phyloP scores from a whole-genome alignment of 306 rosid genomes.

The Fragaria vesca region DNA sequence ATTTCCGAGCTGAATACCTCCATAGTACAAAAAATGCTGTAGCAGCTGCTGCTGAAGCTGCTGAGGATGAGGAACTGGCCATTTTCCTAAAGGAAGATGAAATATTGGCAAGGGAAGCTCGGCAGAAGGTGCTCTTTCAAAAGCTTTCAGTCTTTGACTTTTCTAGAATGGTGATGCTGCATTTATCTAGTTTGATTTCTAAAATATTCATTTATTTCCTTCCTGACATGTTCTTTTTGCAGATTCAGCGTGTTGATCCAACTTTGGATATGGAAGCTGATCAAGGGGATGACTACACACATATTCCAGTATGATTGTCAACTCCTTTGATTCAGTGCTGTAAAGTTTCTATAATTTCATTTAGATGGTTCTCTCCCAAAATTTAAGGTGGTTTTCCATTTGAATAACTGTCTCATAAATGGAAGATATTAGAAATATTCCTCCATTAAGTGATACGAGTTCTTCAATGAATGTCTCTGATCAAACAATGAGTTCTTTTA shows the following conservation, averaged over 20 bases:
- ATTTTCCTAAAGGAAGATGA: conserved; percentile 86
- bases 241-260: conserved; percentile 92
- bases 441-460: not conserved
- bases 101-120: conserved; percentile 79
- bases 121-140: conserved; percentile 59
- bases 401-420: not conserved
- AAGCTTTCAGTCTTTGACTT: conserved; percentile 1
- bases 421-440: not conserved
- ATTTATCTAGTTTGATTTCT: conserved; percentile 23
- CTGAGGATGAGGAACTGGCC: conserved; percentile 97
- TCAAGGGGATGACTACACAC: conserved; percentile 93
- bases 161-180: conserved; percentile 19
- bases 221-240: conserved; percentile 21
- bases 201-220: not conserved
- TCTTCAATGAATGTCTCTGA: not conserved
- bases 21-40: conserved; percentile 74
- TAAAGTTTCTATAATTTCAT: not conserved
- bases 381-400: not conserved
- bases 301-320: conserved; percentile 79
- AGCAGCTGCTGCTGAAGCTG: conserved; percentile 98
- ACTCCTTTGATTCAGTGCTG: conserved; percentile 29
- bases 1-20: conserved; percentile 90
- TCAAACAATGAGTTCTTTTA: not conserved
- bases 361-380: conserved; percentile 1
- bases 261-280: conserved; percentile 98